phyloP scores from a whole-genome alignment of 805 yeast species.

The Sporopachydermia quercuum region DNA sequence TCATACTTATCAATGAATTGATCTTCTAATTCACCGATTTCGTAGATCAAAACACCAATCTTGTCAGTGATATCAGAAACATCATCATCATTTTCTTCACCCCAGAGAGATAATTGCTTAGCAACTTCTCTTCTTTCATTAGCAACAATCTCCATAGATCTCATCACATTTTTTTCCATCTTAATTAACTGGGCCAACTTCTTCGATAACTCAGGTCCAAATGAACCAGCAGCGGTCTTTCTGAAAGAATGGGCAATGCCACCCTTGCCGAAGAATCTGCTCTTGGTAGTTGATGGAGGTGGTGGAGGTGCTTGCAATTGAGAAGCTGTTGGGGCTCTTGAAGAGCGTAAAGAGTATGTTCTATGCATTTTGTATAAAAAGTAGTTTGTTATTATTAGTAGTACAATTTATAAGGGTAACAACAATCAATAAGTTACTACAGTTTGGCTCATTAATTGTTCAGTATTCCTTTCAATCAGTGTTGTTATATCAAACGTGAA shows the following conservation, averaged over 20 bases:
- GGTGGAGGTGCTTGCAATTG: constrained; percentile 82
- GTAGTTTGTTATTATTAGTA: too few species aligned
- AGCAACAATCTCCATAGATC: constrained; percentile 85
- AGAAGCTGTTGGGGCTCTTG: constrained; percentile 95
- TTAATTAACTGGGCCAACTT: constrained; percentile 84
- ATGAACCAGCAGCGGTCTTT: constrained; percentile 75
- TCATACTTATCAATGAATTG: constrained; percentile 97
- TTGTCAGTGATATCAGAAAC: constrained; percentile 95
- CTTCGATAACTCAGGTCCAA: constrained; percentile 91
- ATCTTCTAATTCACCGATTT: constrained; percentile 96
- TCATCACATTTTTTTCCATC: constrained; percentile 92
- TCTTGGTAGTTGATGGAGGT: constrained; percentile 53
- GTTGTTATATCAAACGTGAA: too few species aligned
- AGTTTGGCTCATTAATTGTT: too few species aligned
- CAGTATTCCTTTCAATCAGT: too few species aligned
- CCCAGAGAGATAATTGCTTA: constrained; percentile 94
- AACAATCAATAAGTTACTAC: too few species aligned
- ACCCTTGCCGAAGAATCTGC: constrained; percentile 60
- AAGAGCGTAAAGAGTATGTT: constrained; percentile 90
- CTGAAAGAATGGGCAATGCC: constrained; percentile 58
- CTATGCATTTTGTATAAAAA: constrained; percentile 94
- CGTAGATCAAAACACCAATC: constrained; percentile 88
- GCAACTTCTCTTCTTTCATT: constrained; percentile 93
- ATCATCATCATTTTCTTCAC: constrained; percentile 95
- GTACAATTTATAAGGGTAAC: too few species aligned